phyloP scores from a whole-genome alignment of 1,284 basidiomycete species.

The Xanthoconium separans region DNA sequence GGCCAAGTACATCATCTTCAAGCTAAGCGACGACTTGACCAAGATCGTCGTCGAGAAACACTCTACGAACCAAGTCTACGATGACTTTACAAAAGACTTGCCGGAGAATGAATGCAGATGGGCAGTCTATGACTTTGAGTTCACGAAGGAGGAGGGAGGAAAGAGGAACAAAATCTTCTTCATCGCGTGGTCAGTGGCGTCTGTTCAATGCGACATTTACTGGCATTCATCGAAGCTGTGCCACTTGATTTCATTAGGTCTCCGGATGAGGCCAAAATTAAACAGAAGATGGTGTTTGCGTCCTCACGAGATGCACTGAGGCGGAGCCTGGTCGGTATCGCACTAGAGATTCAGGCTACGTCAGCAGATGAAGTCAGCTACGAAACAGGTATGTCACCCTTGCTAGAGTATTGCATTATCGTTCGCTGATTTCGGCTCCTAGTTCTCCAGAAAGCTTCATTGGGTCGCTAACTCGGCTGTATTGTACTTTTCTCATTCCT shows the following conservation, averaged over 20 bases:
- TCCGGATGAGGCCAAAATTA: constrained; percentile 86
- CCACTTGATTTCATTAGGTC: constrained; percentile 55
- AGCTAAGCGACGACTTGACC: constrained; percentile 60
- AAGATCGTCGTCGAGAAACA: constrained; percentile 79
- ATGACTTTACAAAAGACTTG: constrained; percentile 76
- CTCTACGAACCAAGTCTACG: constrained; percentile 54
- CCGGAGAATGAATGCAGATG: constrained; percentile 81
- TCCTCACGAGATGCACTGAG: constrained; percentile 89
- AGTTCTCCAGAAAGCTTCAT: constrained; percentile 21
- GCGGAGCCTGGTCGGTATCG: constrained; percentile 69
- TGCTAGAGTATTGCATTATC: background rate
- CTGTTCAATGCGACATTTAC: background rate
- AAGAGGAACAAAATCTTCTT: constrained; percentile 93
- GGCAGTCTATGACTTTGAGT: constrained; percentile 94
- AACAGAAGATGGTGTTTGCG: constrained; percentile 94
- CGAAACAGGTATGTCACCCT: constrained; percentile 64
- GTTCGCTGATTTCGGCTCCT: constrained; percentile 6
- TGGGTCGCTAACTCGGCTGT: constrained; percentile 15
- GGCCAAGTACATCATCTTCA: constrained; percentile 87
- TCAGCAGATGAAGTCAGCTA: constrained; percentile 77
- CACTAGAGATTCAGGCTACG: constrained; percentile 86
- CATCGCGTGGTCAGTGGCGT: constrained; percentile 67
- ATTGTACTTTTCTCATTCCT: constrained; percentile 11
- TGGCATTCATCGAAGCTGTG: background rate
- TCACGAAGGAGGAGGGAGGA: constrained; percentile 60